These are phyloP conservation scores for Saposhnikovia divaricata DNA, from an alignment of 129 eudicot species.

Conservation along the genomic window DNA sequence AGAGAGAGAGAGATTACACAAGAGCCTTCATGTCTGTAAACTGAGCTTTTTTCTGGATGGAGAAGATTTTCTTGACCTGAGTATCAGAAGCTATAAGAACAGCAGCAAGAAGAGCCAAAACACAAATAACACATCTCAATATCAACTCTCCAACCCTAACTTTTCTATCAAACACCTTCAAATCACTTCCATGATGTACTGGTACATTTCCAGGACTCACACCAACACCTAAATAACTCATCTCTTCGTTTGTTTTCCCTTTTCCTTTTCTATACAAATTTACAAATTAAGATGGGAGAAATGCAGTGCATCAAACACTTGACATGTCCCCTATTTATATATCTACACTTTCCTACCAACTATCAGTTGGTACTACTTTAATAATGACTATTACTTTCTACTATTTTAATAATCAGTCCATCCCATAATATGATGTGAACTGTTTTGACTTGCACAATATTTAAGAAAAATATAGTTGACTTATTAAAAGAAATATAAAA, in stretches of 20 bases:
- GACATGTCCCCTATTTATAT: too few species aligned
- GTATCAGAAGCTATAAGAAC: conserved; percentile 59
- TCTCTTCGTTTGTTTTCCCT: conserved; percentile 1
- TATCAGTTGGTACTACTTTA: too few species aligned
- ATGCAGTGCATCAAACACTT: too few species aligned
- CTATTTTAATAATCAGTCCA: too few species aligned
- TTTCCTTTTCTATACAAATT: neutral
- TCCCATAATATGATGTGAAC: too few species aligned
- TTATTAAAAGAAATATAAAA: too few species aligned
- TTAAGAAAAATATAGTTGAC: too few species aligned
- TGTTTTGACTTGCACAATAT: too few species aligned
- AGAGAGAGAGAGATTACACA: conserved; percentile 27
- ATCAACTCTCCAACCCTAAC: conserved; percentile 54
- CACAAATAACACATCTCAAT: conserved; percentile 48
- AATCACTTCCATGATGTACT: conserved; percentile 42
- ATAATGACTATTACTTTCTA: too few species aligned
- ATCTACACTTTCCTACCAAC: too few species aligned
- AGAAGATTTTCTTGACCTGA: conserved; percentile 61
- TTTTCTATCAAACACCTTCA: conserved; percentile 52
- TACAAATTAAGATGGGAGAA: too few species aligned
- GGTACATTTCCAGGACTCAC: conserved; percentile 65
- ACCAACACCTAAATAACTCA: conserved; percentile 64
- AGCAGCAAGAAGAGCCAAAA: conserved; percentile 53
- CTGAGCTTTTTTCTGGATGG: conserved; percentile 53
- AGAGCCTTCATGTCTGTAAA: conserved; percentile 77